phyloP scores from a whole-genome alignment of 2,329 filamentous ascomycete genomes.

The Sporothrix schenckii region DNA sequence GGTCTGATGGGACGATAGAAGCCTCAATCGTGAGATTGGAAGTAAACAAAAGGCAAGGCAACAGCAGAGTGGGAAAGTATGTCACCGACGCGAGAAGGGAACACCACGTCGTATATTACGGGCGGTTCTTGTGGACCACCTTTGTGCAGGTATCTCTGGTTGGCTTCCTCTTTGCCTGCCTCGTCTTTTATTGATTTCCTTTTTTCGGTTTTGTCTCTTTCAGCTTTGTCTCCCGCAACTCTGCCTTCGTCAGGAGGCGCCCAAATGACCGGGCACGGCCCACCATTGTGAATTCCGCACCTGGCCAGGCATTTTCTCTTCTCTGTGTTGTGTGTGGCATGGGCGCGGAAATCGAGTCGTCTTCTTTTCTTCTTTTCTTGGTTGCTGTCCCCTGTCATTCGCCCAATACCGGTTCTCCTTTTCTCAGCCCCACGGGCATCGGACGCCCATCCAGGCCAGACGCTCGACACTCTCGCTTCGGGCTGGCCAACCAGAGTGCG shows the following conservation, averaged over 20 bases:
- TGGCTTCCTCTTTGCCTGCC: not conserved
- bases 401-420: not conserved
- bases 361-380: not conserved
- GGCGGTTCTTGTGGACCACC: not conserved
- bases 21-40: not conserved
- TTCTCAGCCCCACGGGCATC: conserved; percentile 15
- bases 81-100: not conserved
- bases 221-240: no score
- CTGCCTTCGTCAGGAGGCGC: not conserved
- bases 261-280: not conserved
- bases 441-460: not conserved
- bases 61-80: not conserved
- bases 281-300: not conserved
- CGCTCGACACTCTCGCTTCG: conserved; percentile 15
- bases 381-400: no score
- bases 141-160: not conserved
- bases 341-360: not conserved
- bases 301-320: not conserved
- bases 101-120: not conserved
- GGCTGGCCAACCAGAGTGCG: conserved; percentile 13
- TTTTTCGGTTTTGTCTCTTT: not conserved
- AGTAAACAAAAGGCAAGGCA: not conserved
- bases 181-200: not conserved
- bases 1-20: not conserved
- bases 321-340: not conserved